phyloP scores from a whole-genome alignment of 768 basidiomycete species.

The Mycena latifolia region DNA sequence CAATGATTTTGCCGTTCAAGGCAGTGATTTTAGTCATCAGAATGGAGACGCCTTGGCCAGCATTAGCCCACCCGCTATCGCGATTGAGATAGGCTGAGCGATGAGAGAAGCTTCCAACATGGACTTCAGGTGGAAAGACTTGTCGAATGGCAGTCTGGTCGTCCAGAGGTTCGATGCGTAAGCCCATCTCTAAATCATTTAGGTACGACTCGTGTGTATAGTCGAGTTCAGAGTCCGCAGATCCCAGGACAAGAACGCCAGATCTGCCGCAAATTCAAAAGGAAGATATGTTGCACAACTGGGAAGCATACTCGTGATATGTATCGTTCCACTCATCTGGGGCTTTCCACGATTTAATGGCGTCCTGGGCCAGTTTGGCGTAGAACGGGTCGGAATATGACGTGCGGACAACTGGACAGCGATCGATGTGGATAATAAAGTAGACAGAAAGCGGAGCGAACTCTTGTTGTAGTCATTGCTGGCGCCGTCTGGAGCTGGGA shows the following conservation, averaged over 20 bases:
- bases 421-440: background rate
- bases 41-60: constrained; percentile 70
- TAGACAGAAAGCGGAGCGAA: constrained; percentile 37
- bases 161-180: constrained; percentile 57
- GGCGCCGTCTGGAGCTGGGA: constrained; percentile 90
- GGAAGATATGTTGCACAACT: background rate
- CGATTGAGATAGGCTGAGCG: constrained; percentile 75
- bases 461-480: constrained; percentile 67
- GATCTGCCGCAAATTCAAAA: constrained; percentile 56
- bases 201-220: constrained; percentile 68
- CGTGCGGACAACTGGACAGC: constrained; percentile 73
- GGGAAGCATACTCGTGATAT: constrained; percentile 82
- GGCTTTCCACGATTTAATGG: constrained; percentile 83
- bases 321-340: constrained; percentile 72
- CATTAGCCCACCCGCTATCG: constrained; percentile 89
- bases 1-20: constrained; percentile 70
- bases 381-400: constrained; percentile 81
- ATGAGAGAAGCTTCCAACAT: constrained; percentile 49
- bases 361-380: constrained; percentile 77
- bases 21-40: constrained; percentile 68
- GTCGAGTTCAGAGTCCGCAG: constrained; percentile 42
- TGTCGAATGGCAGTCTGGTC: constrained; percentile 55
- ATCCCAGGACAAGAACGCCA: constrained; percentile 74
- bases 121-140: constrained; percentile 60
- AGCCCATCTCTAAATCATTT: constrained; percentile 74